phyloP scores from a whole-genome alignment of 1,284 basidiomycete genomes.

The Pholiota adiposa region DNA sequence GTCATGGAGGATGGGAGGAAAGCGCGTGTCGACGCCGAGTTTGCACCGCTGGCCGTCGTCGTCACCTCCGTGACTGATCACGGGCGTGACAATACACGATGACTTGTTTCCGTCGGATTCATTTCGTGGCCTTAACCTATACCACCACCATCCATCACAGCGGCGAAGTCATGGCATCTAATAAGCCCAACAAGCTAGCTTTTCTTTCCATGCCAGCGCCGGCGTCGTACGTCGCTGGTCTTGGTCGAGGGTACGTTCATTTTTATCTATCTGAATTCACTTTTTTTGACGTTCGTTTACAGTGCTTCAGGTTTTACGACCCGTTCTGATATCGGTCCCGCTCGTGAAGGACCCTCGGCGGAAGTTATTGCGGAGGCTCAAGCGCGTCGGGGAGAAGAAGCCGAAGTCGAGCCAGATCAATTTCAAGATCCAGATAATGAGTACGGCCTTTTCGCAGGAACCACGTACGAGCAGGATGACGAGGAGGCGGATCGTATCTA shows the following conservation, averaged over 20 bases:
- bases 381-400: constrained; percentile 83
- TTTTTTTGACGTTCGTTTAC: constrained; percentile 2
- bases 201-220: constrained; percentile 89
- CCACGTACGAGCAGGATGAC: constrained; percentile 96
- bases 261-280: not conserved
- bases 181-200: constrained; percentile 76
- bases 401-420: constrained; percentile 85
- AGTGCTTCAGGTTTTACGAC: constrained; percentile 98
- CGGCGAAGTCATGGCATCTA: constrained; percentile 36
- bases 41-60: not conserved
- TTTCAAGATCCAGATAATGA: constrained; percentile 99
- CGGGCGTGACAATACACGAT: not conserved
- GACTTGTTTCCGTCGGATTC: too few species aligned
- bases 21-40: not conserved
- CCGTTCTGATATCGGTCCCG: constrained; percentile 98
- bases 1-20: constrained; percentile 45
- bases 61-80: not conserved
- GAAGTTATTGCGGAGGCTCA: constrained; percentile 90
- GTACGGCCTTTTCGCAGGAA: constrained; percentile 93
- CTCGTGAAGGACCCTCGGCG: constrained; percentile 90
- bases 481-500: constrained; percentile 98
- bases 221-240: constrained; percentile 94
- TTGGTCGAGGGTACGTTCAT: constrained; percentile 83
- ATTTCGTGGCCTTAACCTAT: too few species aligned
- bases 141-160: not conserved